A percentile compares a stretch with the other conserved stretches of the same genome.
phyloP scores from a whole-genome alignment of 345 rosid species.

The Populus nigra region DNA sequence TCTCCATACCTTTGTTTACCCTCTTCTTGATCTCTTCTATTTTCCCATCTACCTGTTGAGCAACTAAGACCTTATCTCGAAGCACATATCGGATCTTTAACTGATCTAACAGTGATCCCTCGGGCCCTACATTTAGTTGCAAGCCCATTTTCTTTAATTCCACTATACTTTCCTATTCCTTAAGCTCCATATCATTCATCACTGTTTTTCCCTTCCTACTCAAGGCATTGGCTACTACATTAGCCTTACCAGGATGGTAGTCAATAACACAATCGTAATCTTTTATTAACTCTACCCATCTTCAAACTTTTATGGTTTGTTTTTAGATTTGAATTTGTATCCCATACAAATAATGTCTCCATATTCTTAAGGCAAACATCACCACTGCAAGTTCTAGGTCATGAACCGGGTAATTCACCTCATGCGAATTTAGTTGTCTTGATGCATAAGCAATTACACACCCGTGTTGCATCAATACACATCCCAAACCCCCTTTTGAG shows the following conservation, averaged over 20 bases:
- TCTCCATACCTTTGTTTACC: no score
- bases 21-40: no score
- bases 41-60: no score
- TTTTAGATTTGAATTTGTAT: neutral
- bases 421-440: neutral
- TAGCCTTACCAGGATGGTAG: neutral
- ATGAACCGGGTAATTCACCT: neutral
- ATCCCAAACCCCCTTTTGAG: neutral
- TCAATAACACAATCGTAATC: neutral
- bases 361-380: neutral
- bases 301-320: neutral
- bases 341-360: neutral
- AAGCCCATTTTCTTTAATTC: no score
- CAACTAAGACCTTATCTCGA: neutral
- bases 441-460: neutral
- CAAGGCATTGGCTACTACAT: neutral
- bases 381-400: neutral
- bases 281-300: neutral
- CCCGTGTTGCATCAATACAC: neutral
- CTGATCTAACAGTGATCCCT: no score
- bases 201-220: neutral
- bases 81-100: no score
- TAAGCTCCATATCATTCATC: no score
- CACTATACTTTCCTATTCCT: no score
- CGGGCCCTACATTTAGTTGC: no score